Evolutionary conservation across 768 basidiomycete genomes (phyloP).

Genomic region (Leccinum olivaceopallidum): DNA sequence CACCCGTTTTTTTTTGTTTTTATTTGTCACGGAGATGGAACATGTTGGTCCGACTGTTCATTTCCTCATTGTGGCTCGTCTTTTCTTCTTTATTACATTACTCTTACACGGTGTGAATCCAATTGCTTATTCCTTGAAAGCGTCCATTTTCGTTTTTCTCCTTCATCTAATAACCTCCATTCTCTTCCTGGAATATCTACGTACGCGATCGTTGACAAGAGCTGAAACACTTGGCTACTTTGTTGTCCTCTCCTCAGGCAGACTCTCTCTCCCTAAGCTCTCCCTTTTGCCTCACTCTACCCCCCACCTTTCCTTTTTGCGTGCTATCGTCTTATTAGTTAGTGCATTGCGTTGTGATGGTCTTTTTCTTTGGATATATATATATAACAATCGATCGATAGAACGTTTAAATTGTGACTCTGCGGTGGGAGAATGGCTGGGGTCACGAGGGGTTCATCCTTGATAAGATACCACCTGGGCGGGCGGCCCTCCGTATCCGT

Average conservation of each 20-base stretch:
- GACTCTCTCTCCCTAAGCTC: slow-evolving; percentile 1
- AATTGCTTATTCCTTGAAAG: slow-evolving; percentile 16
- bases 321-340: slow-evolving; percentile 6
- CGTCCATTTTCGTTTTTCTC: not conserved
- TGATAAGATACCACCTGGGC: slow-evolving; percentile 3
- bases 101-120: slow-evolving; percentile 7
- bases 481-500: not conserved
- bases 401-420: not conserved
- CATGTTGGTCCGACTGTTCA: slow-evolving; percentile 6
- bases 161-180: slow-evolving; percentile 25
- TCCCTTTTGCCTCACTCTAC: not conserved
- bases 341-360: slow-evolving; percentile 21
- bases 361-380: slow-evolving; percentile 9
- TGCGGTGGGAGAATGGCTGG: not conserved
- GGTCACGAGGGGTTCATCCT: slow-evolving; percentile 5
- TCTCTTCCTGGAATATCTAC: slow-evolving; percentile 17
- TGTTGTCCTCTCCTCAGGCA: slow-evolving; percentile 28
- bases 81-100: not conserved
- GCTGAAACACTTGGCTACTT: slow-evolving; percentile 7
- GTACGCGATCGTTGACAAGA: slow-evolving; percentile 23
- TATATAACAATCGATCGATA: not conserved
- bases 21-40: slow-evolving; percentile 11
- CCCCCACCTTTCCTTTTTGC: slow-evolving; percentile 1
- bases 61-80: not conserved
- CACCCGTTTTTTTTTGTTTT: slow-evolving; percentile 12